Base-by-base conservation (phyloP, 2,329 filamentous ascomycete species). In the Fusarium zealandicum region DNA sequence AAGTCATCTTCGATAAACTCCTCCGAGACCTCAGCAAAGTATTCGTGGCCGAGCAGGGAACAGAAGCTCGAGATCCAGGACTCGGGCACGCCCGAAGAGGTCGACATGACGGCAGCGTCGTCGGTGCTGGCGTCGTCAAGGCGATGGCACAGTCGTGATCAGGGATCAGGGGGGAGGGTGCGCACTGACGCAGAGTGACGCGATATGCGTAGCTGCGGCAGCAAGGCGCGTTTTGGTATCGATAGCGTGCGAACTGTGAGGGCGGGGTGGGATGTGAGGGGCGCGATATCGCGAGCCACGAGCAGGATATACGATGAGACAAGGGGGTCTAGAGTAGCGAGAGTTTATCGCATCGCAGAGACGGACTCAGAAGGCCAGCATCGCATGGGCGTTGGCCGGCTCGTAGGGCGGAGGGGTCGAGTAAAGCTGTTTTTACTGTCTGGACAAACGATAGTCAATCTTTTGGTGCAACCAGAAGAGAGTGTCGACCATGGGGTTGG, bases 1-100 rank as follows among this genome's bases (percentile, higher is more conserved):
- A 99, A 99, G 76, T 99, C 95, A 86, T 99, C 95, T 75, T 99
- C 95, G 72, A 99, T 98, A 69, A 99, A 99, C 71, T 99, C 95
- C 77, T 99, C 95, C 38, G 92, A 95, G 43, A 99, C 93, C 79
- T 99, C 95, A 59, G 95, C 95, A 75, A 99, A 99, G 79, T 98
- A 99, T 76, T 99, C 95, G 74, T 99, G 95, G 58, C 95, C 95
- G 56, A 98, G 84, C 38, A 98, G 82, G 32, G 91, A 92, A 80
- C 95, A 99, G 75, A 97, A 99, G 53, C 93, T 96, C 61, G 92
- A 90, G 79, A 99, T 98, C 95, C 95, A 99, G 50, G 93, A 96
- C 80, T 99, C 95, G 59, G 83, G 82, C 25, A 81, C 76, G 47
- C 81, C 83, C 47, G 83, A 86, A 43, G 83, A 84, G 48, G 82